Evolutionary conservation across 768 basidiomycete genomes (phyloP).

Genomic region (Daedalea quercina): DNA sequence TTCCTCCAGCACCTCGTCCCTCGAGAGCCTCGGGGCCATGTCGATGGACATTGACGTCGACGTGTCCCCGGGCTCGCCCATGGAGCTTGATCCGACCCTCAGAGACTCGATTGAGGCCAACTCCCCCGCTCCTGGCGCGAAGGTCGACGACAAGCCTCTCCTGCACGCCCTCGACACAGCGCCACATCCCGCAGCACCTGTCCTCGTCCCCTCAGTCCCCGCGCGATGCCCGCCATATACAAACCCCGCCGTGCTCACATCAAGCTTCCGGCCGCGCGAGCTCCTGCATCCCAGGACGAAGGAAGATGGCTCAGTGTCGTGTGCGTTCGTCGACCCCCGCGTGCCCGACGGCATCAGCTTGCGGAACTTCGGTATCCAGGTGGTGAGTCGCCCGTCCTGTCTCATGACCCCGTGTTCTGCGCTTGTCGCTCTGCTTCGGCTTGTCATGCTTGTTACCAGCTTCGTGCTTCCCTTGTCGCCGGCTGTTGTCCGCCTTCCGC

Average conservation of each 20-base stretch:
- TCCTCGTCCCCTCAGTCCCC: conserved; percentile 11
- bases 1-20: conserved; percentile 16
- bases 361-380: conserved; percentile 86
- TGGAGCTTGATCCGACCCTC: conserved; percentile 8
- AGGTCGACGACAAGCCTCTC: conserved; percentile 4
- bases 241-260: conserved; percentile 36
- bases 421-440: not conserved
- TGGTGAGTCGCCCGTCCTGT: conserved; percentile 44
- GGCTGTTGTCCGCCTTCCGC: no score
- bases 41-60: conserved; percentile 27
- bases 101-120: conserved; percentile 3
- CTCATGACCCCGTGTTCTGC: not conserved
- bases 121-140: conserved; percentile 3
- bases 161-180: conserved; percentile 4
- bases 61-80: conserved; percentile 19
- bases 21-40: conserved; percentile 21
- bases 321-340: conserved; percentile 53
- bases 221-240: conserved; percentile 7
- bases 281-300: conserved; percentile 23
- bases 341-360: conserved; percentile 81
- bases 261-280: conserved; percentile 39
- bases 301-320: conserved; percentile 11
- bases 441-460: not conserved
- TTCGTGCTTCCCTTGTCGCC: no score
- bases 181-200: conserved; percentile 11